These are phyloP conservation scores for Fusarium drepaniforme DNA, from an alignment of 2,329 filamentous ascomycete species.

Conservation along the genomic window DNA sequence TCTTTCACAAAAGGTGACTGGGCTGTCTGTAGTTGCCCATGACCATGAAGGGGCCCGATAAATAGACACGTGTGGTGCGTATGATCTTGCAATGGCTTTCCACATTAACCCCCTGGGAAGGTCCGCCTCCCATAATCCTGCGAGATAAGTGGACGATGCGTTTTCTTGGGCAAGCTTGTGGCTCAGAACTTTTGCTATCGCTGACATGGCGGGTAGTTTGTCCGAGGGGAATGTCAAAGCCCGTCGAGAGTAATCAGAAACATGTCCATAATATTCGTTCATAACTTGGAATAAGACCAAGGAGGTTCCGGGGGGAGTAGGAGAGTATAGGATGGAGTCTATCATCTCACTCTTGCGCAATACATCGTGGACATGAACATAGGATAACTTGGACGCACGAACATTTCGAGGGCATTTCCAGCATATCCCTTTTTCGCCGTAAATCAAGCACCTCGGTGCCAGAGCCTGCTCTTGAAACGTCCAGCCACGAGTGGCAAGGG, in stretches of 20 bases:
- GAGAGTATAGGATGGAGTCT: neutral
- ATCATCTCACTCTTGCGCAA: neutral
- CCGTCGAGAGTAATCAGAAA: neutral
- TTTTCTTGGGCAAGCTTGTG: neutral
- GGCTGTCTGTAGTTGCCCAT: neutral
- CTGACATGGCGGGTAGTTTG: neutral
- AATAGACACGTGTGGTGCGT: neutral
- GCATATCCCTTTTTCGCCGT: neutral
- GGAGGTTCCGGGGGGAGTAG: neutral
- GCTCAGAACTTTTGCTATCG: neutral
- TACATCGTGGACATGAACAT: neutral
- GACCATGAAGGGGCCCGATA: neutral
- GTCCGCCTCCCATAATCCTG: neutral
- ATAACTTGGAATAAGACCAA: neutral
- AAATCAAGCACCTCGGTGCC: neutral
- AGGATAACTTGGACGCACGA: accelerated
- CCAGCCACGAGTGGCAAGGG: neutral
- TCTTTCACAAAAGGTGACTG: neutral
- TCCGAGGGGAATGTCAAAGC: neutral
- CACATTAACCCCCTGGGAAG: neutral
- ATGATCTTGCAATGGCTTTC: neutral
- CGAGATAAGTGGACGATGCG: neutral
- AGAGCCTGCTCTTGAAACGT: neutral
- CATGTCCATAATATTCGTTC: neutral
- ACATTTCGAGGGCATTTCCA: neutral